Evolutionary conservation across 176 grass and related monocot species (phyloP).

Genomic region (Aegilops bicornis): DNA sequence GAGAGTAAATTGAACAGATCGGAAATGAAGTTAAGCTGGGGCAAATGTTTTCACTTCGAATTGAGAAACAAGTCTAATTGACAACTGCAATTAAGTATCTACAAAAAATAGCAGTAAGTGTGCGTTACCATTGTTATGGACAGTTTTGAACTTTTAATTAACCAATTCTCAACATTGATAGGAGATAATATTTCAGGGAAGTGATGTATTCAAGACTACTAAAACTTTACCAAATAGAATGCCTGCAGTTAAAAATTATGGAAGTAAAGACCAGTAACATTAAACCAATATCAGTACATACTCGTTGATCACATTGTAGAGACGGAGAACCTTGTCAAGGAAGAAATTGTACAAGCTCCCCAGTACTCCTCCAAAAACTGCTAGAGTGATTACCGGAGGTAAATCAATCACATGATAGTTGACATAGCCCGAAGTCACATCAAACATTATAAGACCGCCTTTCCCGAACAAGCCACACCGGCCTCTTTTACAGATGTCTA

Average conservation of each 20-base stretch:
- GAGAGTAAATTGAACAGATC: conserved; percentile 38
- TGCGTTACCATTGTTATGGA: not conserved
- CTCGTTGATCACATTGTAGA: conserved; percentile 82
- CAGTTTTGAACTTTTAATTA: not conserved
- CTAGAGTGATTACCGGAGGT: conserved; percentile 65
- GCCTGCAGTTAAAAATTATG: not conserved
- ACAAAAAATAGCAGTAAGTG: conserved; percentile 1
- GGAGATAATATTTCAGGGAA: not conserved
- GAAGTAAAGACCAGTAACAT: conserved; percentile 3
- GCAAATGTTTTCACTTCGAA: conserved; percentile 7
- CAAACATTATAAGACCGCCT: conserved; percentile 99
- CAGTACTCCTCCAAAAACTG: conserved; percentile 78
- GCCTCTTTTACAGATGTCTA: conserved; percentile 76
- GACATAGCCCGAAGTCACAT: conserved; percentile 71
- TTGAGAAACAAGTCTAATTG: not conserved
- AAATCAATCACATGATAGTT: conserved; percentile 70
- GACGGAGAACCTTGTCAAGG: conserved; percentile 67
- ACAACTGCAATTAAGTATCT: not conserved
- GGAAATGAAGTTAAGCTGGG: conserved; percentile 1
- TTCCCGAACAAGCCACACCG: conserved; percentile 92
- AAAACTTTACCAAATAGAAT: conserved; percentile 3
- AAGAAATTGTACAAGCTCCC: conserved; percentile 86
- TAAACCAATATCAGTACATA: conserved; percentile 43
- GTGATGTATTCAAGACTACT: not conserved
- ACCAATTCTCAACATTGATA: not conserved